Base-by-base conservation (phyloP, 306 rosid genomes). In the Delonix regia region DNA sequence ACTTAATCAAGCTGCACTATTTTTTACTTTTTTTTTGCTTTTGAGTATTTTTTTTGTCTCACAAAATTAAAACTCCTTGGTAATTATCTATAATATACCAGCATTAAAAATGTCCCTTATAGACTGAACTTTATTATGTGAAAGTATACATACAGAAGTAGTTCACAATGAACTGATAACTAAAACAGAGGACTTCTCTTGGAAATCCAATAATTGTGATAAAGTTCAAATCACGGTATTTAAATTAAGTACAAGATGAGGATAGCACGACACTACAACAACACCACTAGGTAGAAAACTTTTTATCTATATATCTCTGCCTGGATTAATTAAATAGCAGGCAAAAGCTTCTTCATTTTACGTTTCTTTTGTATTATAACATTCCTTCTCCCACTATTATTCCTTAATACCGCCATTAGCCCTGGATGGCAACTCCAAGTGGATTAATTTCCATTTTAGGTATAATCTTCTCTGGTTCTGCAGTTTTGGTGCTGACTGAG, bases 401-500 rank as follows among this genome's bases (percentile, higher is more conserved):
- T 66, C 67, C 66, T 47, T 71, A 73, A 14, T 14, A 64, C n/a
- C 14, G 62, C 56, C 80, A 52, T 69, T 82, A 88, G 77, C 93
- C 81, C 44, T 15, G 85, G 49, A 93, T 91, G 44, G 85, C 81
- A 2, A 93, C 84, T 73, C 89, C 89, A 0, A 81, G 71, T 12
- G 86, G 21, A 77, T 71, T 80, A 24, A 79, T 82, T 62, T 84
- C 84, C 78, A 93, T 85, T 48, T 78, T 82, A 0, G 89, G 87
- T 22, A 86, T 82, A 60, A 89, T 85, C 82, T 88, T 91, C 85
- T 69, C 80, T 4, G 90, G 87, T 59, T 53, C 74, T n/a, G 78
- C 71, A n/a, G 72, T 52, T 33, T 28, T 63, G 16, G 53, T n/a
- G 41, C 55, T 27, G 22, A 64, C 88, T 9, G 80, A 28, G 51